phyloP scores from a whole-genome alignment of 2,329 filamentous ascomycete species.

The Diaporthe sp. region DNA sequence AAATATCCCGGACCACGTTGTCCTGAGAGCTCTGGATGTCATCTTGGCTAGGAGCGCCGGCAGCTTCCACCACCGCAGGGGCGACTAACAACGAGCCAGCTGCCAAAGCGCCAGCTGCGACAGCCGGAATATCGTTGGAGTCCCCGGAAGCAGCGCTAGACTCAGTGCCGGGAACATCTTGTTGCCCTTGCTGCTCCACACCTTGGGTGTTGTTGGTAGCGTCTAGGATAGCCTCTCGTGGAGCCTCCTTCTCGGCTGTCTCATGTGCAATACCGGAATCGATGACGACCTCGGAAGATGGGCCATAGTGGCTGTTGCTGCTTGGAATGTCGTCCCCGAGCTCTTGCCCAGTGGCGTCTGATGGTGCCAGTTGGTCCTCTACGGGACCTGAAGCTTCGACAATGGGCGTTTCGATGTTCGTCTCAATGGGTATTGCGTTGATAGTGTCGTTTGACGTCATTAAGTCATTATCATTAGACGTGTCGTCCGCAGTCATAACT shows the following conservation, averaged over 20 bases:
- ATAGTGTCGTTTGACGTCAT: constrained; percentile 19
- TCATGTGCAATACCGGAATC: not conserved
- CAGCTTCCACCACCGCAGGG: constrained; percentile 21
- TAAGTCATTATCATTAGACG: constrained; percentile 24
- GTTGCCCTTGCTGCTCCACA: not conserved
- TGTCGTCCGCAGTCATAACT: constrained; percentile 11
- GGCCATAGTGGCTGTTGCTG: not conserved
- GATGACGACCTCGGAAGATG: not conserved
- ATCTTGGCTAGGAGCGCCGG: not conserved
- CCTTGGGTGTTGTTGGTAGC: not conserved
- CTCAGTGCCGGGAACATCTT: constrained; percentile 1
- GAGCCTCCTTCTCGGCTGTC: not conserved
- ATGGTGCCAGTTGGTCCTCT: not conserved
- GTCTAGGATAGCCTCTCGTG: not conserved
- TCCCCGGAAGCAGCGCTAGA: not conserved
- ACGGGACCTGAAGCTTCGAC: not conserved
- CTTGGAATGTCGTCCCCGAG: not conserved
- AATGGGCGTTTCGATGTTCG: constrained; percentile 20
- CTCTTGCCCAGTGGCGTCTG: not conserved
- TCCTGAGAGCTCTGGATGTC: constrained; percentile 22
- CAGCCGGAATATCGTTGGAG: constrained; percentile 2
- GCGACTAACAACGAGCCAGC: constrained; percentile 30
- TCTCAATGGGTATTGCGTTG: constrained; percentile 12
- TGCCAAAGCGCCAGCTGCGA: constrained; percentile 11
- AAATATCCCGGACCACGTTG: constrained; percentile 31